Evolutionary conservation across 148 eudicot genomes (phyloP), one percentile per base, ranked within the genome.

Genomic region (Mesembryanthemum crystallinum): DNA sequence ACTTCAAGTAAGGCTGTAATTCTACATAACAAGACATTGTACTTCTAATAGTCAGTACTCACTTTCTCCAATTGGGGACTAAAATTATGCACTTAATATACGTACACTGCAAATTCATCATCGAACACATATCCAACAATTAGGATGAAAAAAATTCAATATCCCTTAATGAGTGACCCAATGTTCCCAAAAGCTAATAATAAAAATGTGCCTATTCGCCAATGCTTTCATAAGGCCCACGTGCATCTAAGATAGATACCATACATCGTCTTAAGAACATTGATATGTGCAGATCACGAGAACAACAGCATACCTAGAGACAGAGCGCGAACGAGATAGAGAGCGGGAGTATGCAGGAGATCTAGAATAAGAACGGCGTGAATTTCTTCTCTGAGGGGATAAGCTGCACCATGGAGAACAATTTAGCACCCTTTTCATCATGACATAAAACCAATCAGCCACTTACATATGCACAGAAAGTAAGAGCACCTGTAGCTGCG

Each of bases 261-360:
- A 42, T 2, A 45, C 33, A 42, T 0, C 29, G 17, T 45, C 69
- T 62, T 6, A 14, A 73, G 54, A 24, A 17, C 15, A 5, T 24
- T 67, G 27, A 35, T 67, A 2, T 49, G 62, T 37, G 32, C 57
- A 29, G 30, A 17, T 52, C n/a, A 52, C 32, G 13, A 63, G 55
- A 55, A 18, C n/a, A 75, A 42, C 15, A 47, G 1, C 77, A 73
- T 87, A 89, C 93, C 93, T 86, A 27, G 89, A 90, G 7, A 71
- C 25, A 67, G 87, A 85, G 78, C 68, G 80, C 45, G 76, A 79
- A 63, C 67, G 80, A 37, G 88, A 88, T 82, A 77, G 75, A 13
- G 94, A 88, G 51, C 27, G 84, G 27, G 92, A 88, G 71, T 77
- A 82, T 17, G 89, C 85, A 77, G 80, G 87, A 62, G 93, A 88